A percentile compares a stretch with the other conserved stretches of the same genome.
Evolutionary conservation across 1,284 basidiomycete species (phyloP).

Genomic region (Moniliella sp.): DNA sequence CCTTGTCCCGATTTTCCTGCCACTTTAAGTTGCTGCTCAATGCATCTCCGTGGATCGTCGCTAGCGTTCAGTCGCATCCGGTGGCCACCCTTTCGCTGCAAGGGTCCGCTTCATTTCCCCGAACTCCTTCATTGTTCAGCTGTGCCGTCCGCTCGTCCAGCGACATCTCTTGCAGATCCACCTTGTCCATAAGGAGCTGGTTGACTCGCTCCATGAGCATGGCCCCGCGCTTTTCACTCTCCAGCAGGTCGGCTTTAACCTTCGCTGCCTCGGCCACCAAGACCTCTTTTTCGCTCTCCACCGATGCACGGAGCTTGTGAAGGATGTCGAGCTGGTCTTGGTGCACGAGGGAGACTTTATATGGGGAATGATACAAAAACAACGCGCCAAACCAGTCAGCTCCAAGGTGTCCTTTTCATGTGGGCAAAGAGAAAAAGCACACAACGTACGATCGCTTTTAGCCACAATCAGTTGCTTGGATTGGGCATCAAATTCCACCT

Average conservation of each 20-base stretch:
- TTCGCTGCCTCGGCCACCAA: constrained; percentile 49
- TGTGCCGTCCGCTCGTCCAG: no score
- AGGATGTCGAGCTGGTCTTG: constrained; percentile 43
- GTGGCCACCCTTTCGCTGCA: no score
- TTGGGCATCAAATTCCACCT: constrained; percentile 49
- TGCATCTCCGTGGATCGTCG: no score
- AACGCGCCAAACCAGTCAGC: no score
- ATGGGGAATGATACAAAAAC: constrained; percentile 34
- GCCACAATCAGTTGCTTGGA: constrained; percentile 56
- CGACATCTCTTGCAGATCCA: constrained; percentile 66
- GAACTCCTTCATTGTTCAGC: no score
- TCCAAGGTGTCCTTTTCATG: no score
- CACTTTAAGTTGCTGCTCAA: no score
- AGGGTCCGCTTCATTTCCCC: no score
- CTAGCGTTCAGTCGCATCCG: no score
- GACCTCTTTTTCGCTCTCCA: constrained; percentile 60
- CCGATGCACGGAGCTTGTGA: constrained; percentile 57
- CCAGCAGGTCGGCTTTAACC: constrained; percentile 49
- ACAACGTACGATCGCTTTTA: constrained; percentile 56
- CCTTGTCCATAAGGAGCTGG: constrained; percentile 62
- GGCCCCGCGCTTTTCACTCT: constrained; percentile 58
- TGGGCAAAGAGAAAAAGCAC: constrained; percentile 2
- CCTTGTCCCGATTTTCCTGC: no score
- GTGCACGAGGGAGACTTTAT: constrained; percentile 34
- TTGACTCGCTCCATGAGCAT: constrained; percentile 56